These are phyloP conservation scores for Ustilago bromivora DNA, from an alignment of 1,284 basidiomycete species.

Conservation along the genomic window DNA sequence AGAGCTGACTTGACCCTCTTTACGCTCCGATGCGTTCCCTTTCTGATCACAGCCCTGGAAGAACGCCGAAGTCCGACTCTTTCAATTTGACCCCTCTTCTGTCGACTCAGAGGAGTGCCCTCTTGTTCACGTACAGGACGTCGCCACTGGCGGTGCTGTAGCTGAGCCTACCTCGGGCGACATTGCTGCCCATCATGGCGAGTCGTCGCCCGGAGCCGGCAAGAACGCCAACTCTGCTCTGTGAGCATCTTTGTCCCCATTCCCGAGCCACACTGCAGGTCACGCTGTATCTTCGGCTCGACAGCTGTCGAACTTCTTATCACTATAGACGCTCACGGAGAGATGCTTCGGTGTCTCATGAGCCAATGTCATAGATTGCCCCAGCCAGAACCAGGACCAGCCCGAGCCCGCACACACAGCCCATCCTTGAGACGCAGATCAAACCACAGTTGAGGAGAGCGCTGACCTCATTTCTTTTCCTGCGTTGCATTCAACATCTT, in stretches of 20 bases:
- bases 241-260: conserved; percentile 39
- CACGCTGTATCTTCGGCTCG: conserved; percentile 1
- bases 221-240: conserved; percentile 44
- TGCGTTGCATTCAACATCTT: not conserved
- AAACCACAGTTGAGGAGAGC: not conserved
- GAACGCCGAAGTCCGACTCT: conserved; percentile 67
- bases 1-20: not conserved
- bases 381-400: not conserved
- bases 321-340: conserved; percentile 40
- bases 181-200: conserved; percentile 35
- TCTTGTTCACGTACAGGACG: conserved; percentile 47
- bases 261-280: not conserved
- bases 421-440: not conserved
- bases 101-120: conserved; percentile 58
- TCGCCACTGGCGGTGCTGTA: conserved; percentile 58
- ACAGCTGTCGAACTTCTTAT: not conserved
- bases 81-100: conserved; percentile 55
- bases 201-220: conserved; percentile 73
- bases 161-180: conserved; percentile 59
- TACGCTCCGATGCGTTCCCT: not conserved
- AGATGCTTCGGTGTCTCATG: conserved; percentile 37
- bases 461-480: not conserved
- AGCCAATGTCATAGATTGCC: conserved; percentile 28
- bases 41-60: conserved; percentile 55
- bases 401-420: not conserved